A percentile compares a stretch with the other conserved stretches of the same genome.
Evolutionary conservation across 2,329 filamentous ascomycete species (phyloP).

Genomic region (Hirsutella rhossiliensis): DNA sequence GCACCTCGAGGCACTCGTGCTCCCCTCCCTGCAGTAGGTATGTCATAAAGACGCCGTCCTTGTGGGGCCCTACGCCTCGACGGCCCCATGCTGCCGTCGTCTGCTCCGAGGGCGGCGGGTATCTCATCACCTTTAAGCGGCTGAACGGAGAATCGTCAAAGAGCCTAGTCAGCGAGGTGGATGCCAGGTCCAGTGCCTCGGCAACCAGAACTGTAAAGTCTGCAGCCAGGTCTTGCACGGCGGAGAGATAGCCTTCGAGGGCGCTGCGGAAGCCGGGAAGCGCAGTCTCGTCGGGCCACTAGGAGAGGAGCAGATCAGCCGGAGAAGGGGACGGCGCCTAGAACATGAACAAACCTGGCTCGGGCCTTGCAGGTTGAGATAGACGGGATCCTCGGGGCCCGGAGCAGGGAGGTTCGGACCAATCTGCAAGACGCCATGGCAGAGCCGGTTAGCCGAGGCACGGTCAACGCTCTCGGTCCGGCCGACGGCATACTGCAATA

Average conservation of each 20-base stretch:
- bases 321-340: too few species aligned
- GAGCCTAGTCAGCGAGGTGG: slow-evolving; percentile 62
- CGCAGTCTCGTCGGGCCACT: slow-evolving; percentile 52
- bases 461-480: too few species aligned
- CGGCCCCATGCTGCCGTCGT: slow-evolving; percentile 29
- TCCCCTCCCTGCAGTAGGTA: slow-evolving; percentile 69
- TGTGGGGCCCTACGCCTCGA: slow-evolving; percentile 65
- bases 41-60: slow-evolving; percentile 72
- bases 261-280: slow-evolving; percentile 61
- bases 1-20: slow-evolving; percentile 69
- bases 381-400: too few species aligned
- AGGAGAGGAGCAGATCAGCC: neutral
- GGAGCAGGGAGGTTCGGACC: too few species aligned
- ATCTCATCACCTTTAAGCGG: slow-evolving; percentile 83
- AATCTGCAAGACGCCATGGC: too few species aligned
- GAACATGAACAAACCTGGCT: too few species aligned
- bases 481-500: neutral
- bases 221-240: neutral
- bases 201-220: slow-evolving; percentile 70
- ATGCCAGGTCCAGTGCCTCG: slow-evolving; percentile 64
- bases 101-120: slow-evolving; percentile 51
- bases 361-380: too few species aligned
- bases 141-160: slow-evolving; percentile 67
- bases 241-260: slow-evolving; percentile 41
- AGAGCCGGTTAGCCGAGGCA: too few species aligned